Percentiles rank a stretch among this genome's conserved stretches.
These are phyloP conservation scores for Fraxinus platypoda DNA, from an alignment of 305 asterid species.

Conservation along the genomic window DNA sequence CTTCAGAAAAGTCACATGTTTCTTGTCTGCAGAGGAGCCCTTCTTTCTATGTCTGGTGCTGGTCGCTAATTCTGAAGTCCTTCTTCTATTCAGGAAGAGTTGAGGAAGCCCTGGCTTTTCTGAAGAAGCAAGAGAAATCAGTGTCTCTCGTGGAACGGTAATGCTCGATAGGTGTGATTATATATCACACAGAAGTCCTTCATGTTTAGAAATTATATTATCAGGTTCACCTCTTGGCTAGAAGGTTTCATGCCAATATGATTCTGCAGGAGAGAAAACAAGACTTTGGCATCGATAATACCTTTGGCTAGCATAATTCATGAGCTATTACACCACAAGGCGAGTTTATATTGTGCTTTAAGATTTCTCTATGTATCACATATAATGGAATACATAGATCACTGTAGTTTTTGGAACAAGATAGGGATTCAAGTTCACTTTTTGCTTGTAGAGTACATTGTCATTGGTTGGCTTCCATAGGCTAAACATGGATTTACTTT, in stretches of 20 bases:
- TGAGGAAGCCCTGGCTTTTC: slow-evolving; percentile 75
- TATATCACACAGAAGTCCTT: slow-evolving; percentile 13
- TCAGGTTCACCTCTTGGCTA: slow-evolving; percentile 19
- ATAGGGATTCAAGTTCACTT: not conserved
- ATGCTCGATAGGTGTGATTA: slow-evolving; percentile 13
- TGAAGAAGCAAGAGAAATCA: slow-evolving; percentile 73
- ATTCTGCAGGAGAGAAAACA: slow-evolving; percentile 47
- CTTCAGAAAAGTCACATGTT: slow-evolving; percentile 36
- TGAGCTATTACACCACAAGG: slow-evolving; percentile 77
- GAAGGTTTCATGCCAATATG: slow-evolving; percentile 19
- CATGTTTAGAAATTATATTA: not conserved
- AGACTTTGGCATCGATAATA: slow-evolving; percentile 54
- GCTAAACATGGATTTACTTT: not conserved
- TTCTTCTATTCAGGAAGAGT: slow-evolving; percentile 79
- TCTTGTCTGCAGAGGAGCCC: slow-evolving; percentile 47
- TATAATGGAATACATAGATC: not conserved
- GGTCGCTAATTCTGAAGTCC: slow-evolving; percentile 62
- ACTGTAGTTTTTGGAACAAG: not conserved
- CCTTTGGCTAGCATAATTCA: slow-evolving; percentile 70
- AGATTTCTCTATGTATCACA: not conserved
- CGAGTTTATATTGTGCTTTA: slow-evolving; percentile 35
- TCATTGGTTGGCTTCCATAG: not conserved
- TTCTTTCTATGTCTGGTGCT: slow-evolving; percentile 66
- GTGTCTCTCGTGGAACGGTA: slow-evolving; percentile 49
- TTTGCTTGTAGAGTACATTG: not conserved